A percentile compares a stretch with the other conserved stretches of the same genome.
phyloP scores from a whole-genome alignment of 495 filamentous ascomycete species.

The Penicillium waksmanii region DNA sequence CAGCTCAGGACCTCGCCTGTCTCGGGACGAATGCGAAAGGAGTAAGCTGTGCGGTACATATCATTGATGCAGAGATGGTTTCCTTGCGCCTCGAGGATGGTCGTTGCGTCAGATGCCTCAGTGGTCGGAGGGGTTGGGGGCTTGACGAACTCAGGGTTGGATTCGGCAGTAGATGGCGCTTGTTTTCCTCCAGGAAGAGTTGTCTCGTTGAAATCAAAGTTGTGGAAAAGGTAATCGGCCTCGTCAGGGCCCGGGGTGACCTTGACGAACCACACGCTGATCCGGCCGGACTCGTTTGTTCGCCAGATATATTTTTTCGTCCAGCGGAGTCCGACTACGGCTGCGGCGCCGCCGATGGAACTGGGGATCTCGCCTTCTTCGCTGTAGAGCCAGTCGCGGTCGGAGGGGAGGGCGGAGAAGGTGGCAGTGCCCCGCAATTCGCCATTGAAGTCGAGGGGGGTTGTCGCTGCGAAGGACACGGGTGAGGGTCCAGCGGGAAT shows the following conservation, averaged over 20 bases:
- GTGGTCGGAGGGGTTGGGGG: conserved; percentile 32
- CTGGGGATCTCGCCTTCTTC: conserved; percentile 49
- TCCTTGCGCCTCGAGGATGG: conserved; percentile 41
- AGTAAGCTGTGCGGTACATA: conserved; percentile 54
- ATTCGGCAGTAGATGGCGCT: not conserved
- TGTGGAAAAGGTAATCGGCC: conserved; percentile 51
- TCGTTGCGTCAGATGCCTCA: conserved; percentile 16
- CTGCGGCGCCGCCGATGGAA: conserved; percentile 17
- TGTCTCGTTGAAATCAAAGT: conserved; percentile 39
- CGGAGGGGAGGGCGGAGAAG: conserved; percentile 32
- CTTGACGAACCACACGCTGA: conserved; percentile 55
- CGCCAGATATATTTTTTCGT: conserved; percentile 55
- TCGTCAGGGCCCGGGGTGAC: conserved; percentile 37
- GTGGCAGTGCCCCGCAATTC: conserved; percentile 45
- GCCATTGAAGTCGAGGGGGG: conserved; percentile 44
- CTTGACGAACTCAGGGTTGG: conserved; percentile 25
- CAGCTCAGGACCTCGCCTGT: conserved; percentile 48
- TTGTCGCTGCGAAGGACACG: conserved; percentile 50
- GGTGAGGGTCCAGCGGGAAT: conserved; percentile 40
- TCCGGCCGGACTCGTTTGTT: conserved; percentile 24
- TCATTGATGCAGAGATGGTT: conserved; percentile 54
- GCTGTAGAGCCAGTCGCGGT: conserved; percentile 46
- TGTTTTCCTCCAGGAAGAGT: not conserved
- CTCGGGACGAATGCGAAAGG: conserved; percentile 41
- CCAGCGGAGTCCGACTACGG: conserved; percentile 38